phyloP scores from a whole-genome alignment of 495 filamentous ascomycete genomes.

The Eremomyces bilateralis region DNA sequence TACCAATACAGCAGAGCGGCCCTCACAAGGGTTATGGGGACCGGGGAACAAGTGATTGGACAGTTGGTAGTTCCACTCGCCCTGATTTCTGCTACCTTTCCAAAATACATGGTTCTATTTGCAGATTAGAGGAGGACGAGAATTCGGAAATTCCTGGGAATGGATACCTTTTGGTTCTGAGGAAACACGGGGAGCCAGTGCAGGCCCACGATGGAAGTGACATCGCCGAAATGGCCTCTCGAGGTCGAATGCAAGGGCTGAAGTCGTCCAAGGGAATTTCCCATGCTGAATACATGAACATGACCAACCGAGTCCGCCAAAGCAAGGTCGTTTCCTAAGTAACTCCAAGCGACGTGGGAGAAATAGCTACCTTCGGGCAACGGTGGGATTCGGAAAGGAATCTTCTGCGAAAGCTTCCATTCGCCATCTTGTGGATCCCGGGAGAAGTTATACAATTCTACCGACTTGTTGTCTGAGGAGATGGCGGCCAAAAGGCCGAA shows the following conservation, averaged over 20 bases:
- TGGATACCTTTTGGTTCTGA: conserved; percentile 26
- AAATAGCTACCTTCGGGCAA: conserved; percentile 32
- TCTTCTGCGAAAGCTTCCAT: conserved; percentile 55
- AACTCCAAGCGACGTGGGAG: conserved; percentile 63
- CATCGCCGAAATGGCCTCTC: conserved; percentile 41
- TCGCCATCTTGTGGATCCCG: conserved; percentile 46
- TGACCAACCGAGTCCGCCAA: conserved; percentile 47
- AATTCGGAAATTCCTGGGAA: conserved; percentile 2
- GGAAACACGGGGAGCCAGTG: conserved; percentile 42
- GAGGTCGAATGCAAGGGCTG: too few species aligned
- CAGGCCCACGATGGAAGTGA: conserved; percentile 55
- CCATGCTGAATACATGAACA: conserved; percentile 22
- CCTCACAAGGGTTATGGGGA: conserved; percentile 40
- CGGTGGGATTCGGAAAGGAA: conserved; percentile 21
- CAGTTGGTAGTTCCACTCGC: conserved; percentile 28
- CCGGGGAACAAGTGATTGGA: conserved; percentile 30
- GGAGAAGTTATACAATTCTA: conserved; percentile 50
- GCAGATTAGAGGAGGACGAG: background rate
- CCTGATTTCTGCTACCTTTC: conserved; percentile 7
- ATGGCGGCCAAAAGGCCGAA: conserved; percentile 73
- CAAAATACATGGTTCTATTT: conserved; percentile 2
- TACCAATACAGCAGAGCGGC: conserved; percentile 45
- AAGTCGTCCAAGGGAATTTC: too few species aligned
- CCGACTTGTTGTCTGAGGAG: conserved; percentile 38
- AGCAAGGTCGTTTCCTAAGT: conserved; percentile 50